Evolutionary conservation across 179 eudicot genomes (phyloP), one percentile per base, ranked within the genome.

Genomic region (Beta macrorhiza): DNA sequence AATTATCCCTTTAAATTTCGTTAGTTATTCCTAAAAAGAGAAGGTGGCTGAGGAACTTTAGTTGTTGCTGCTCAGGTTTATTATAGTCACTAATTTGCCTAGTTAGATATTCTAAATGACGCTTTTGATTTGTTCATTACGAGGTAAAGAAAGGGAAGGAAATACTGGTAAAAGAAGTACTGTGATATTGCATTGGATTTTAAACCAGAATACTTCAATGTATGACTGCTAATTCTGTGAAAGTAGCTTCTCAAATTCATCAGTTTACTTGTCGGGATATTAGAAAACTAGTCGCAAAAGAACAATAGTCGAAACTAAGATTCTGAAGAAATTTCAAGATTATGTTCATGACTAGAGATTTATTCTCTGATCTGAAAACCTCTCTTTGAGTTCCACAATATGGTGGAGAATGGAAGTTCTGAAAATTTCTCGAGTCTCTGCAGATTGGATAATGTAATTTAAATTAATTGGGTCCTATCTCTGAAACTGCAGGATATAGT

Each of bases 401-500:
- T n/a, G 32, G 73, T 45, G 45, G 12, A 51, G 58, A 37, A 72
- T 2, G 25, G 11, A 4, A 47, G 16, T 19, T 71, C 25, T 71
- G 57, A 71, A 19, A 8, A 19, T 19, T 71, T 47, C 12, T 37
- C 42, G 42, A 44, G 2, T 13, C 15, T 55, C 68, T 69, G 76
- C 61, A 3, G 55, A 74, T n/a, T 72, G 11, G 22, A 52, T 69
- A 37, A 59, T 77, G 14, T 47, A 51, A 17, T 67, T 51, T 82
- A 9, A 17, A 16, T 49, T 77, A 1, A 13, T 77, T 17, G 65
- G 65, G 68, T 45, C 74, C n/a, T 67, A 56, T 78, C 4, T 80
- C 13, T 57, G 76, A 47, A 75, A 42, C 76, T 82, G 61, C 93
- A 94, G 99, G 98, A 91, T 58, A 85, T 92, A 62, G 93, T 90